Base-by-base conservation (phyloP, 768 basidiomycete genomes). In the button mushroom (Agaricus bisporus) region DNA sequence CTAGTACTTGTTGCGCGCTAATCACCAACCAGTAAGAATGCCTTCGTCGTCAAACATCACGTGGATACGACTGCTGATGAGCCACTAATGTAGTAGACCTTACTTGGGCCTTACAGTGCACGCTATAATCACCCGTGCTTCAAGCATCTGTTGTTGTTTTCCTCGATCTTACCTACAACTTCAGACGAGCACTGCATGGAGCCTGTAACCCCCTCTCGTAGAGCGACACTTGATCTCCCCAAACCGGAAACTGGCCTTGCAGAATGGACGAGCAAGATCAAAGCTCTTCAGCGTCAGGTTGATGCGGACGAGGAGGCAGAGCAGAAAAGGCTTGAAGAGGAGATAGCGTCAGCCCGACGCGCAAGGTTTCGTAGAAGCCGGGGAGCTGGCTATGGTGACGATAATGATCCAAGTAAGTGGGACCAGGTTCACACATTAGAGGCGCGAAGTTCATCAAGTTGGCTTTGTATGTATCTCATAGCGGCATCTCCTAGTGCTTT, bases 281-380 rank as follows among this genome's bases (percentile, higher is more conserved):
- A 85, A 64, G 86, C 81, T 14, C 69, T 91, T 66, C 89, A 91
- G 64, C 78, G 81, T 55, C 86, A 90, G 60, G 85, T 90, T 22
- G 89, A 92, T 57, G 83, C 83, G 12, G 85, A 89, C 57, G 88
- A 90, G 54, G 88, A 88, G 63, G 80, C 76, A 5, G 90, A 92
- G 60, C 81, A 88, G 63, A 79, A 76, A 47, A 75, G 82, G 51
- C 75, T 92, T 1, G 79, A 81, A 61, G 77, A 80, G 53, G 81
- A 82, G 60, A 82, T 91, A 56, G 73, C 74, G 48, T 75, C 78
- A n/a, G 76, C 78, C 25, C 66, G 80, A 44, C 65, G 73, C 46
- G 78, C 78, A 11, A 72, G 80, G 35, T 68, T 74, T 42, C 72
- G 78, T 26, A 68, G 80, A 52, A 80, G 76, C 64, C 73, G 71